Evolutionary conservation across 2,329 filamentous ascomycete genomes (phyloP).

Genomic region (Trichoderma aggressivum): DNA sequence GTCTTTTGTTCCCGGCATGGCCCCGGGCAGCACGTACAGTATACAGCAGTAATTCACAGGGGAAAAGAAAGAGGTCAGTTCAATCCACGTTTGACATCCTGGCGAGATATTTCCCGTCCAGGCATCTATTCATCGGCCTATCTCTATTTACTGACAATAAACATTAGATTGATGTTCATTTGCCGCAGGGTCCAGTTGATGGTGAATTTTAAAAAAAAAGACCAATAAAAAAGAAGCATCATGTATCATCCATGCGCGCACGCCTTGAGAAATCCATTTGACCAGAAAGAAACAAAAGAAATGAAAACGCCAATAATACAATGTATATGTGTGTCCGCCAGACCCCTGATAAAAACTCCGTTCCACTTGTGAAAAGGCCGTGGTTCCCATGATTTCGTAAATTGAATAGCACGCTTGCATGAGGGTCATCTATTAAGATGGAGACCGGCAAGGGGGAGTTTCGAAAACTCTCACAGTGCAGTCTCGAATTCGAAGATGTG

Average conservation of each 20-base stretch:
- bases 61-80: not conserved
- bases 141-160: constrained; percentile 3
- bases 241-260: not conserved
- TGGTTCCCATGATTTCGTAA: constrained; percentile 15
- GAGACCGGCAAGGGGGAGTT: not conserved
- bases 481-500: not conserved
- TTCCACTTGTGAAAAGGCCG: constrained; percentile 5
- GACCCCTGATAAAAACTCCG: constrained; percentile 8
- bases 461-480: not conserved
- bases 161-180: not conserved
- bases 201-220: not conserved
- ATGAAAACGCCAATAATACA: not conserved
- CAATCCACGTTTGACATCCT: not conserved
- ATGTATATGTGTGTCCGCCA: not conserved
- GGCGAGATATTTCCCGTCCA: not conserved
- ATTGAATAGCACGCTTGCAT: constrained; percentile 7
- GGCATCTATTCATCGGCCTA: constrained; percentile 4
- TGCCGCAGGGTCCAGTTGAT: not conserved
- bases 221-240: not conserved
- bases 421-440: not conserved
- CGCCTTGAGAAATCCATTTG: not conserved
- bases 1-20: too few species aligned
- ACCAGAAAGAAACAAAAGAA: not conserved
- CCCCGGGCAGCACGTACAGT: too few species aligned
- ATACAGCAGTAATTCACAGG: not conserved